Conservation (phyloP, 257 asterid species). For the Lycium barbarum region DNA sequence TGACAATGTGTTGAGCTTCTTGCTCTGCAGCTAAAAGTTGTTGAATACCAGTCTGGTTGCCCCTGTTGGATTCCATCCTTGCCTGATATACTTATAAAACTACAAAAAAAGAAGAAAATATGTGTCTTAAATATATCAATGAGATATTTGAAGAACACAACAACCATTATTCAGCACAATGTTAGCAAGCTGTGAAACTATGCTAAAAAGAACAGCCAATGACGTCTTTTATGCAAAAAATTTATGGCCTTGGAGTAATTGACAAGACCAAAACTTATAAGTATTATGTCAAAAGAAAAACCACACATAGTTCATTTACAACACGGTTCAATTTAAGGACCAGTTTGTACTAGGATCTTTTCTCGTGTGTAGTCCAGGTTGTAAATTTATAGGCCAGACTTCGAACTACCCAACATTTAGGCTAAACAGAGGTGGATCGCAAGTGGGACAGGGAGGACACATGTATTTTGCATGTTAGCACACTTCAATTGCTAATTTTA, state of each 20-base stretch:
- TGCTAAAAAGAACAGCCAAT: not conserved
- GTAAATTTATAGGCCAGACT: conserved; percentile 17
- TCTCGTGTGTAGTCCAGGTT: conserved; percentile 1
- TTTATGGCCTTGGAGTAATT: not conserved
- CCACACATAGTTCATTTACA: not conserved
- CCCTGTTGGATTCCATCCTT: conserved; percentile 42
- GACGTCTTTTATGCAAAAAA: not conserved
- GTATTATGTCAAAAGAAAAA: not conserved
- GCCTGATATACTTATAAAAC: not conserved
- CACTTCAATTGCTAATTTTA: not conserved
- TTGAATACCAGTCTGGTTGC: conserved; percentile 41
- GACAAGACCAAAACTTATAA: conserved; percentile 3
- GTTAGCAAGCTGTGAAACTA: not conserved
- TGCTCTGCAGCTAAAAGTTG: conserved; percentile 44
- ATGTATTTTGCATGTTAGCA: conserved; percentile 14
- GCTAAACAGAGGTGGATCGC: not conserved
- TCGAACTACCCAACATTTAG: not conserved
- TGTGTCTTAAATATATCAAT: not conserved
- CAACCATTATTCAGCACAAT: not conserved
- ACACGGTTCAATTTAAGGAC: not conserved
- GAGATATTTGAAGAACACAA: not conserved
- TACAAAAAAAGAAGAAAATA: not conserved
- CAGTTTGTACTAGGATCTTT: not conserved
- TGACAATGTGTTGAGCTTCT: conserved; percentile 49
- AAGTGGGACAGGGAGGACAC: conserved; percentile 16